Evolutionary conservation across 139 green algal genomes (phyloP).

Genomic region (Chlorella ohadii): DNA sequence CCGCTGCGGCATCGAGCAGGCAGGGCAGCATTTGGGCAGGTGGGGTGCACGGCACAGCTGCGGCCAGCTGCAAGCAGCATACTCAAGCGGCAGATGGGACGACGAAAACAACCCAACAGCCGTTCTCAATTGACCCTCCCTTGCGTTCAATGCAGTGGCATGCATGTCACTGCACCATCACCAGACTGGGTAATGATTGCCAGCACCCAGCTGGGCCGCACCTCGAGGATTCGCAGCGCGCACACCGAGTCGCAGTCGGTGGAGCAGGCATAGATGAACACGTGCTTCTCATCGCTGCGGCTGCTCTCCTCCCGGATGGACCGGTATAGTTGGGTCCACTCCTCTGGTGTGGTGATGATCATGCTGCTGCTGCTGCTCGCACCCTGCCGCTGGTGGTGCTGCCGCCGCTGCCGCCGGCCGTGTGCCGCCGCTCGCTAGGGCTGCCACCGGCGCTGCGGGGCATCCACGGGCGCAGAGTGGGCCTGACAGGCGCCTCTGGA

Average conservation of each 20-base stretch:
- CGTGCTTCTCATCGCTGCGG: slow-evolving; percentile 65
- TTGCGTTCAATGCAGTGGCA: neutral
- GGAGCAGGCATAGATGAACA: slow-evolving; percentile 72
- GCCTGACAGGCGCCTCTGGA: neutral
- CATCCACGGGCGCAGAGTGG: neutral
- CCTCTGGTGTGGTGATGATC: slow-evolving; percentile 32
- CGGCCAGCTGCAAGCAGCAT: neutral
- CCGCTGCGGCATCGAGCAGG: neutral
- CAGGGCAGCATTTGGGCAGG: neutral
- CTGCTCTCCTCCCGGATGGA: slow-evolving; percentile 65
- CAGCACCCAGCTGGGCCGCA: slow-evolving; percentile 19
- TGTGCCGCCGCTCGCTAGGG: neutral
- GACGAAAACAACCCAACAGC: no score
- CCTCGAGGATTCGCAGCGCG: slow-evolving; percentile 74
- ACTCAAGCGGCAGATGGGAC: neutral
- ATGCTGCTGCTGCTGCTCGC: slow-evolving; percentile 17
- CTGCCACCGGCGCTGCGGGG: neutral
- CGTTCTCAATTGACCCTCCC: no score
- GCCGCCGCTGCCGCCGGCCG: neutral
- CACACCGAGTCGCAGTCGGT: slow-evolving; percentile 76
- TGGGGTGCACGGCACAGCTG: neutral
- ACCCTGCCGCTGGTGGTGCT: neutral
- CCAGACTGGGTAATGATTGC: neutral
- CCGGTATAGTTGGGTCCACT: slow-evolving; percentile 51
- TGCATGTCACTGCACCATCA: neutral